Evolutionary conservation across 805 yeast species (phyloP).

Genomic region (Teunomyces funiuensis): DNA sequence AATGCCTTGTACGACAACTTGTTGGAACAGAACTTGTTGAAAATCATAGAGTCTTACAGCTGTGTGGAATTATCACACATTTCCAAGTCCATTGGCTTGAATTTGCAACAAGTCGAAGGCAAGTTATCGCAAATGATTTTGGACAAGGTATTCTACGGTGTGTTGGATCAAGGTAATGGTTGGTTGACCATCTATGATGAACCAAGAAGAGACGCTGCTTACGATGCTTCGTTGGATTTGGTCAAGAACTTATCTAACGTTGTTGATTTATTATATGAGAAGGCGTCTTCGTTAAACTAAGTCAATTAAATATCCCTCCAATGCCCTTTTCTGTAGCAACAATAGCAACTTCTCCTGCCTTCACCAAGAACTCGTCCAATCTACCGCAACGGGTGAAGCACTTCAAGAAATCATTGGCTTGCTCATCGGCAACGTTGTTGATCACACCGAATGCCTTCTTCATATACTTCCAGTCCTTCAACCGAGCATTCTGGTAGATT

Average conservation of each 20-base stretch:
- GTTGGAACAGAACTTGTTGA: slow-evolving; percentile 88
- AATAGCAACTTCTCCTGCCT: slow-evolving; percentile 59
- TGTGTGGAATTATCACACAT: slow-evolving; percentile 92
- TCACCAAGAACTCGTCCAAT: slow-evolving; percentile 51
- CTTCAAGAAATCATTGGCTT: slow-evolving; percentile 53
- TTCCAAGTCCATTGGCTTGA: slow-evolving; percentile 84
- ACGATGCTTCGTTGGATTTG: slow-evolving; percentile 82
- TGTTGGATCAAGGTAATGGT: slow-evolving; percentile 96
- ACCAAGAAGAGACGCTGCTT: slow-evolving; percentile 84
- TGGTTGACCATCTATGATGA: slow-evolving; percentile 92
- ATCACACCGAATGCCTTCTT: slow-evolving; percentile 60
- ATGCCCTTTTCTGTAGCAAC: slow-evolving; percentile 47
- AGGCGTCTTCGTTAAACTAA: slow-evolving; percentile 81
- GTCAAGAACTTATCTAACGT: slow-evolving; percentile 83
- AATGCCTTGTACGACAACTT: slow-evolving; percentile 89
- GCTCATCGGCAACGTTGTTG: slow-evolving; percentile 65
- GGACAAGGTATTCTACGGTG: slow-evolving; percentile 94
- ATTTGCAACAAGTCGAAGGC: slow-evolving; percentile 85
- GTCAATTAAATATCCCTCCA: slow-evolving; percentile 27
- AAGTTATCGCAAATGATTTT: slow-evolving; percentile 94
- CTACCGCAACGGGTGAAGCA: slow-evolving; percentile 60
- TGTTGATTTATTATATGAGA: slow-evolving; percentile 89
- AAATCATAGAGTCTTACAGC: slow-evolving; percentile 93
- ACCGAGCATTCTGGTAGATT: slow-evolving; percentile 40
- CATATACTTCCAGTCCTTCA: slow-evolving; percentile 45